Evolutionary conservation across 371 early-diverging fungal genomes (phyloP).

Genomic region (Zychaea mexicana): DNA sequence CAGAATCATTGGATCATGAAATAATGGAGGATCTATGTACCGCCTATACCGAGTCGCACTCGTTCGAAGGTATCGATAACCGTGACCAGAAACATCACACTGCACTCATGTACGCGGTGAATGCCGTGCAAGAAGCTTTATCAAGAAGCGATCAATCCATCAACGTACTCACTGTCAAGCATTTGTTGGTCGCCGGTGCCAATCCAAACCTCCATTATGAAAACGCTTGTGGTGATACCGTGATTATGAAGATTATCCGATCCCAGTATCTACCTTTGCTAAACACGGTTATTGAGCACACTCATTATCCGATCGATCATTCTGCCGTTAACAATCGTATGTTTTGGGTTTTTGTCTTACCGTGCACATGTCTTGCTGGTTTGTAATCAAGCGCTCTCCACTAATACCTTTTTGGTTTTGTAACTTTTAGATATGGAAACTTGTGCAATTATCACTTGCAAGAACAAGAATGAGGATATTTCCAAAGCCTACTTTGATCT

Average conservation of each 20-base stretch:
- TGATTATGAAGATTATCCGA: slow-evolving; percentile 32
- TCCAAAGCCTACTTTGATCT: slow-evolving; percentile 6
- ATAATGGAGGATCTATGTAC: slow-evolving; percentile 4
- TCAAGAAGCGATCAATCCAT: neutral
- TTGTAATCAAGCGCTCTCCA: too few relatives aligned
- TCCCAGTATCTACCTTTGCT: slow-evolving; percentile 13
- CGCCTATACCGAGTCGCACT: neutral
- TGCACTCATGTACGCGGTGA: slow-evolving; percentile 33
- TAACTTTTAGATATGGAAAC: slow-evolving; percentile 16
- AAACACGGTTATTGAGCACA: slow-evolving; percentile 5
- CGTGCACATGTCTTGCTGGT: neutral
- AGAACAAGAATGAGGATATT: slow-evolving; percentile 7
- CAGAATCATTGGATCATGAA: neutral
- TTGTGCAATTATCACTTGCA: slow-evolving; percentile 27
- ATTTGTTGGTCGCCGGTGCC: slow-evolving; percentile 24
- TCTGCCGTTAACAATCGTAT: slow-evolving; percentile 30
- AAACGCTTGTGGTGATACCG: slow-evolving; percentile 22
- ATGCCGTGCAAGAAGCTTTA: slow-evolving; percentile 8
- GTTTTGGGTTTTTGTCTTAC: neutral
- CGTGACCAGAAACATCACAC: slow-evolving; percentile 19
- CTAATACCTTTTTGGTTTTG: too few relatives aligned
- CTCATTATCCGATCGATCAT: slow-evolving; percentile 20
- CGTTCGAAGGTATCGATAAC: slow-evolving; percentile 20
- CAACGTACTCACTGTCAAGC: slow-evolving; percentile 1
- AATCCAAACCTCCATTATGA: slow-evolving; percentile 26